Percentiles rank a stretch among this genome's conserved stretches.
Evolutionary conservation across 352 stramenopile genomes (phyloP).

Genomic region (Pythium coloratum): DNA sequence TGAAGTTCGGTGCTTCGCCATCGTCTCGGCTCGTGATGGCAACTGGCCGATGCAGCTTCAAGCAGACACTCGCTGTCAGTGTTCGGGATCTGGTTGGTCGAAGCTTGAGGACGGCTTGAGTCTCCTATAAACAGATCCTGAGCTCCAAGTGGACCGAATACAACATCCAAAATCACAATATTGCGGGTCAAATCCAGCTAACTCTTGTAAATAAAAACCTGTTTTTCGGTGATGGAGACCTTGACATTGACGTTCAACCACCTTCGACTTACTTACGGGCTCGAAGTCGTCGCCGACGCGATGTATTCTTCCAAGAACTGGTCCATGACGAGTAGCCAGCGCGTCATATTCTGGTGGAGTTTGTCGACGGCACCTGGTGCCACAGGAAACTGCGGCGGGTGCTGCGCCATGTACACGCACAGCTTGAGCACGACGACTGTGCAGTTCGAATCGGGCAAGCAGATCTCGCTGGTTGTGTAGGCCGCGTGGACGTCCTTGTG

Average conservation of each 20-base stretch:
- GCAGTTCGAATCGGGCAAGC: not conserved
- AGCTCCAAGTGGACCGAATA: too few relatives aligned
- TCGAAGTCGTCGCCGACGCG: not conserved
- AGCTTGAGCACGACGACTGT: constrained; percentile 16
- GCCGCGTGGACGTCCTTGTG: constrained; percentile 32
- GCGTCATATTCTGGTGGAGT: not conserved
- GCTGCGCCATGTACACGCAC: constrained; percentile 15
- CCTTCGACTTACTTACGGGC: too few relatives aligned
- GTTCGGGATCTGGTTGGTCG: too few relatives aligned
- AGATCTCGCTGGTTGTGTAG: constrained; percentile 20
- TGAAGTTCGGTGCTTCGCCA: not conserved
- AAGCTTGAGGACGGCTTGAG: too few relatives aligned
- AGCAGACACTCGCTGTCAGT: not conserved
- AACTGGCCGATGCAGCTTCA: not conserved
- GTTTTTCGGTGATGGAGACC: too few relatives aligned
- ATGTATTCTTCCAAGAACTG: not conserved
- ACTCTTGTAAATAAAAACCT: too few relatives aligned
- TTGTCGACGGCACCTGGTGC: constrained; percentile 1
- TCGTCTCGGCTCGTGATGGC: not conserved
- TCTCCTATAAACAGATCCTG: too few relatives aligned
- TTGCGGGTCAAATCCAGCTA: too few relatives aligned
- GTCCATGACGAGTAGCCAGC: not conserved
- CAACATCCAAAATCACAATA: too few relatives aligned
- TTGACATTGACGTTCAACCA: too few relatives aligned
- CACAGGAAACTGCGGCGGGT: constrained; percentile 19